Evolutionary conservation across 768 basidiomycete species (phyloP), one percentile per base, ranked within the genome.

Genomic region (Phlebiopsis gigantea): DNA sequence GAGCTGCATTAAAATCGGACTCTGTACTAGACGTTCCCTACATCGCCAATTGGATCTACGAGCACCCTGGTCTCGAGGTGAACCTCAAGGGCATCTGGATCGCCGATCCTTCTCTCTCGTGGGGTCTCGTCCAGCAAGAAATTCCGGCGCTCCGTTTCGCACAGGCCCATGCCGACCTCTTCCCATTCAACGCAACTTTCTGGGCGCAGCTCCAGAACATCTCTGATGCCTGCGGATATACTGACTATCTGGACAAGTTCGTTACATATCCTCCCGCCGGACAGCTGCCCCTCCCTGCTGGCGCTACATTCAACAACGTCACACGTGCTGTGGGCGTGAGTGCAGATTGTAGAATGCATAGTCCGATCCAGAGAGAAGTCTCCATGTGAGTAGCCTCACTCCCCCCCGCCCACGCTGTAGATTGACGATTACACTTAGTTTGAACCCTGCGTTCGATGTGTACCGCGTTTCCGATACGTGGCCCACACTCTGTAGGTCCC

Each of bases 41-140:
- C 63, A 84, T 87, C 54, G 87, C 87, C 4, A 82, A 88, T 69
- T 85, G 75, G 62, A 83, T 89, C 42, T 87, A 84, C 62, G 76
- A 78, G 41, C 72, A 88, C 47, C 79, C 84, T 0, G 67, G 61
- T 0, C 67, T 88, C 15, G 77, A 79, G 31, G 72, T 89, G 15
- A 70, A 77, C 39, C 73, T 89, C 22, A 79, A 84, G 65, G 87
- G 53, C 29, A n/a, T 10, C 1, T 53, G 45, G 43, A 79, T 87
- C 28, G 72, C 75, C 28, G 85, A 88, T 70, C 84, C 65, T 0
- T 61, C 73, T 2, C 65, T 89, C 5, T 82, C 82, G 1, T 87
- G 81, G 77, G 74, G 77, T 30, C 76, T 88, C 3, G 81, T 88
- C 2, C 84, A 87, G 69, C 72, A 79, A 60, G 75, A 89, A 66